A percentile compares a stretch with the other conserved stretches of the same genome.
phyloP scores from a whole-genome alignment of 1,284 basidiomycete genomes.

The Xerocomus amazonicus region DNA sequence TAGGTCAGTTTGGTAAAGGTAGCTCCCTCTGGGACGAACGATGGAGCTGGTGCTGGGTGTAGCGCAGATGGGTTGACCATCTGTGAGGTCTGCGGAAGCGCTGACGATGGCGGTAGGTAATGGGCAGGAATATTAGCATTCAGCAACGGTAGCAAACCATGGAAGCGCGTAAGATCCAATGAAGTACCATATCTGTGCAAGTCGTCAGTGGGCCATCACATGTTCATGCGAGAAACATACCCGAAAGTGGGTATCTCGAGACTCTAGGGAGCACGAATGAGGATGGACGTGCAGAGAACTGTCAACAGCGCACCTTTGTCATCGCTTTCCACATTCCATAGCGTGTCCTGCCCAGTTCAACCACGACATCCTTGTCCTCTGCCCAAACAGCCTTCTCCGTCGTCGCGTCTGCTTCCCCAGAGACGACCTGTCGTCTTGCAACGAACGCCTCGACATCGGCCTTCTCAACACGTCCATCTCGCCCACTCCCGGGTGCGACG shows the following conservation, averaged over 20 bases:
- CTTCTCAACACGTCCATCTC: slow-evolving; percentile 73
- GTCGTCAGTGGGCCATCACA: slow-evolving; percentile 3
- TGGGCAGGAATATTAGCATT: slow-evolving; percentile 68
- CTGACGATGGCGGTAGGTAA: slow-evolving; percentile 39
- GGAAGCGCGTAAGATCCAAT: slow-evolving; percentile 77
- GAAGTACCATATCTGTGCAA: slow-evolving; percentile 68
- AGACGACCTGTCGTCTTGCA: slow-evolving; percentile 15
- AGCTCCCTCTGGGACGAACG: slow-evolving; percentile 42
- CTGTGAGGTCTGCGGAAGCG: slow-evolving; percentile 38
- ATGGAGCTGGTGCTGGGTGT: slow-evolving; percentile 39
- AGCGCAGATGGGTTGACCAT: slow-evolving; percentile 50
- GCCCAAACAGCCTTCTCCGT: slow-evolving; percentile 1
- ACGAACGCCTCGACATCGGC: slow-evolving; percentile 68
- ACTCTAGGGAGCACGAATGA: slow-evolving; percentile 43
- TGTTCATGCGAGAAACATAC: slow-evolving; percentile 32
- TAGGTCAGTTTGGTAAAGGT: slow-evolving; percentile 72
- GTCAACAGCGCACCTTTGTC: slow-evolving; percentile 52
- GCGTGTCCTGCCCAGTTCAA: slow-evolving; percentile 76
- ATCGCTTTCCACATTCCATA: slow-evolving; percentile 87
- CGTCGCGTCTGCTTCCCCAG: background rate
- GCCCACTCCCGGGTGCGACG: slow-evolving; percentile 71
- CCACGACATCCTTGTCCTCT: slow-evolving; percentile 40
- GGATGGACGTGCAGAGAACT: background rate
- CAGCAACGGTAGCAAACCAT: slow-evolving; percentile 67
- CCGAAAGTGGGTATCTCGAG: slow-evolving; percentile 81